These are phyloP conservation scores for Blastobotrys elegans DNA, from an alignment of 1,139 yeast species.

Conservation along the genomic window DNA sequence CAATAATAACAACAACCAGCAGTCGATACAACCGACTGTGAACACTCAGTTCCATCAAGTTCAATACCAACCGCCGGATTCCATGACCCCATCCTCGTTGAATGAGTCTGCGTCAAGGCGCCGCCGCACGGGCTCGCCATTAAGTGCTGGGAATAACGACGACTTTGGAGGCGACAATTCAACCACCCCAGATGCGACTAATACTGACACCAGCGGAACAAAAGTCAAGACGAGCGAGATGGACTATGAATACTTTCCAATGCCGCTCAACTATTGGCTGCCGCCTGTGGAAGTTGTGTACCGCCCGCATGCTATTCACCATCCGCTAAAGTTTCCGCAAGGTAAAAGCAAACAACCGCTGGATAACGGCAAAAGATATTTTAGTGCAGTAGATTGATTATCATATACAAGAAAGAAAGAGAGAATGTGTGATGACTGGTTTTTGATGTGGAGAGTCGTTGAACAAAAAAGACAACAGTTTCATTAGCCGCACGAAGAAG, in stretches of 20 bases:
- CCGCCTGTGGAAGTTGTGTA: slow-evolving; percentile 59
- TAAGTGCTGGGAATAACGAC: slow-evolving; percentile 2
- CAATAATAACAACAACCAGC: not conserved
- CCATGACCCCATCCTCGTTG: no score
- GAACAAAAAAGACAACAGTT: no score
- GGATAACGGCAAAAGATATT: slow-evolving; percentile 41
- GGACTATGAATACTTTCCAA: slow-evolving; percentile 51
- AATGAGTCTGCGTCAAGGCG: not conserved
- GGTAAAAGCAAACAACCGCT: slow-evolving; percentile 18
- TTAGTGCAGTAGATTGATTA: slow-evolving; percentile 41
- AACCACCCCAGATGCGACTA: slow-evolving; percentile 1
- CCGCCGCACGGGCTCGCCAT: not conserved
- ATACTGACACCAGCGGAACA: slow-evolving; percentile 4
- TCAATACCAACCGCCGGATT: no score
- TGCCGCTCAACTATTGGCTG: slow-evolving; percentile 50
- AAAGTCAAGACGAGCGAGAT: slow-evolving; percentile 18
- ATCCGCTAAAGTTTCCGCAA: slow-evolving; percentile 25
- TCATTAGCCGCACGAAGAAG: no score
- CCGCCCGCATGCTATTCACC: slow-evolving; percentile 57
- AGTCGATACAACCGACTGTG: not conserved
- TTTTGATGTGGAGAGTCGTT: no score
- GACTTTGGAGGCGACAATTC: not conserved
- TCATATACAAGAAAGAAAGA: no score
- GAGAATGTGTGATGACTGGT: no score
- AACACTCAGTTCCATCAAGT: no score